A percentile compares a stretch with the other conserved stretches of the same genome.
These are phyloP conservation scores for Fusarium floridanum DNA, from an alignment of 2,329 filamentous ascomycete genomes.

Conservation along the genomic window DNA sequence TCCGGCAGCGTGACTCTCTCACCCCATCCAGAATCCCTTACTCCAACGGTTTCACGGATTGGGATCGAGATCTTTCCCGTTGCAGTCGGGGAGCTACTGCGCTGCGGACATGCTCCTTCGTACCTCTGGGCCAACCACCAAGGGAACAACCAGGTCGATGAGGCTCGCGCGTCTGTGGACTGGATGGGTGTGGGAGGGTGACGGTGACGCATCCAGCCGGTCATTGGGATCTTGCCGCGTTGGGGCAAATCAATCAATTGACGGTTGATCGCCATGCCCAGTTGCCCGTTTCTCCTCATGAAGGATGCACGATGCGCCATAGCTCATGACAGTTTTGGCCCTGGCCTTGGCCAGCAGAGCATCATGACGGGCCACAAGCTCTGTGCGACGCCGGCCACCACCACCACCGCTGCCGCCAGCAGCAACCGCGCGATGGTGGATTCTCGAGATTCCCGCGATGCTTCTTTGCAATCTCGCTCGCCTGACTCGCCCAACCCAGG, in stretches of 20 bases:
- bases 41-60: slow-evolving; percentile 37
- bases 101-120: slow-evolving; percentile 24
- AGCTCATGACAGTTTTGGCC: slow-evolving; percentile 27
- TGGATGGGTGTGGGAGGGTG: slow-evolving; percentile 18
- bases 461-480: slow-evolving; percentile 12
- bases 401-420: neutral
- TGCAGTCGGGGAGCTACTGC: slow-evolving; percentile 30
- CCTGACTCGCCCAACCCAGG: slow-evolving; percentile 4
- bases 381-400: slow-evolving; percentile 25
- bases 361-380: slow-evolving; percentile 26
- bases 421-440: slow-evolving; percentile 3
- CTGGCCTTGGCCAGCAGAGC: slow-evolving; percentile 27
- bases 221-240: slow-evolving; percentile 24
- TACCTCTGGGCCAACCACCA: slow-evolving; percentile 5
- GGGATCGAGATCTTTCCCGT: slow-evolving; percentile 47
- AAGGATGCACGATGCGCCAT: slow-evolving; percentile 33
- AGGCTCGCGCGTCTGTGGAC: slow-evolving; percentile 18
- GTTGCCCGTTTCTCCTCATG: slow-evolving; percentile 29
- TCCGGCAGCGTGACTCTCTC: slow-evolving; percentile 32
- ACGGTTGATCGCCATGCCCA: slow-evolving; percentile 32
- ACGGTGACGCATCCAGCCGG: slow-evolving; percentile 29
- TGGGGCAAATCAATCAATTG: slow-evolving; percentile 36
- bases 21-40: slow-evolving; percentile 15
- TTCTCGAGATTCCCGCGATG: slow-evolving; percentile 3
- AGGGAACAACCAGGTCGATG: slow-evolving; percentile 8